Base-by-base conservation (phyloP, 805 yeast genomes). In the Pichia cabralensis region DNA sequence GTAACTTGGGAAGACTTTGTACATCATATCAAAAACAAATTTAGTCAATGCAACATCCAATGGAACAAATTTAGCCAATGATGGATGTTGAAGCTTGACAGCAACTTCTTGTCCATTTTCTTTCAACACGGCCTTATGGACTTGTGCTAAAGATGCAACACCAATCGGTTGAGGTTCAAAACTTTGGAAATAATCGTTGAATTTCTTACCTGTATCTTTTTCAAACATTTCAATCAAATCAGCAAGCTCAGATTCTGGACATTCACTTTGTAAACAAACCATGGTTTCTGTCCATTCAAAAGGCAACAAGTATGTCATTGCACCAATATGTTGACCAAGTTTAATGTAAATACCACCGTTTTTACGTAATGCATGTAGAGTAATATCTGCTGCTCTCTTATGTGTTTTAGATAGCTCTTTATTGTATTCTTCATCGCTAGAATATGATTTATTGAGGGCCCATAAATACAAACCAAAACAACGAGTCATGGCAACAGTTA, bases 81-180 rank as follows among this genome's bases (percentile, higher is more conserved):
- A 70, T 0, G 98, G 98, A 55, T 88, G 97, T 56, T 92, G 98
- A 27, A 89, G 71, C 51, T 92, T 92, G 16, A 92, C 95, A 1
- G 98, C 98, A 3, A 89, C 97, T 48, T 67, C 72, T 26, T 47
- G 38, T 2, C 81, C 83, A 1, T 66, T 67, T 4, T 53, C 59
- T 37, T 61, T 67, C 35, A 88, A 52, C 2, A 56, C 67, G 0
- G 94, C 99, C 17, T 65, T 60, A 58, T 92, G 97, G 5, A 92
- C 99, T 52, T 92, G 99, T 0, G 98, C 98, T 44, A 92, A 64
- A 1, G 96, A 84, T 0, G 98, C 98, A 5, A 84, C 94, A 2
- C 98, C 99, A 27, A 92, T 76, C 0, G 99, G 98, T 8, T 53
- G 56, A 0, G 71, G 67, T 39, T 79, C 71, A 49, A 92, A 83